These are phyloP conservation scores for Rhodosporidiobolus sp. DNA, from an alignment of 768 basidiomycete genomes.

Conservation along the genomic window DNA sequence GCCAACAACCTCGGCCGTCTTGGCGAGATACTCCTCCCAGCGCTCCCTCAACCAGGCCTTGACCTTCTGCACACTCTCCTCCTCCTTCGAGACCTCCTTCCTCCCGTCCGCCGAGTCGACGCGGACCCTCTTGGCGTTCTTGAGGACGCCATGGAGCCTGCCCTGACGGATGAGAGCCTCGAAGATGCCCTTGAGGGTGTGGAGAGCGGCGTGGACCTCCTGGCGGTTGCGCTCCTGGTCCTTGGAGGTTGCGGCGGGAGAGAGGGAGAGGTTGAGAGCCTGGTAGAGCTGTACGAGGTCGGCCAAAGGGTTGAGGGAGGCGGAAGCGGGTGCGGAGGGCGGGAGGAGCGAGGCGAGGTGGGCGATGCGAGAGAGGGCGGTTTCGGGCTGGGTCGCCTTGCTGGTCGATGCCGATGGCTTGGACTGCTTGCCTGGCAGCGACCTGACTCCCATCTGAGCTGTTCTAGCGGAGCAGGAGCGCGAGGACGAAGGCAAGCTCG, in stretches of 20 bases:
- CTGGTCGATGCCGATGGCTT: constrained; percentile 4
- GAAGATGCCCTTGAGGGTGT: constrained; percentile 53
- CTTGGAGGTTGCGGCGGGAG: not conserved
- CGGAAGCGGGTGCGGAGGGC: constrained; percentile 29
- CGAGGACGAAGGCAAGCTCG: not conserved
- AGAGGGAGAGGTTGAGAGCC: not conserved
- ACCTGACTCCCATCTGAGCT: constrained; percentile 3
- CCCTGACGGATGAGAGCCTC: constrained; percentile 61
- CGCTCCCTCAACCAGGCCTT: constrained; percentile 72
- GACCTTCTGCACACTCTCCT: constrained; percentile 58
- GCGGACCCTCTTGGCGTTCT: constrained; percentile 47
- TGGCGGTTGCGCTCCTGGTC: constrained; percentile 32
- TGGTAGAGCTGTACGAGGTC: constrained; percentile 34
- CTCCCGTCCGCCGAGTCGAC: constrained; percentile 45
- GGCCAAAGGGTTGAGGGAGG: constrained; percentile 38
- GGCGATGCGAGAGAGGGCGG: constrained; percentile 14
- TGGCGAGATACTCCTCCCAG: constrained; percentile 65
- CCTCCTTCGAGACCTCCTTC: constrained; percentile 49
- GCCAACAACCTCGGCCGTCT: constrained; percentile 67
- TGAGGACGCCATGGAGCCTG: constrained; percentile 55
- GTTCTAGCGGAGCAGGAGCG: too few relatives aligned
- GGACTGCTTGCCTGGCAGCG: not conserved
- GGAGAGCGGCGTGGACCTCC: constrained; percentile 38
- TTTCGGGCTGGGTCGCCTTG: not conserved
- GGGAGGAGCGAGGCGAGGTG: constrained; percentile 35